Evolutionary conservation across 2,329 filamentous ascomycete genomes (phyloP).

Genomic region (Epichloe amarillans): DNA sequence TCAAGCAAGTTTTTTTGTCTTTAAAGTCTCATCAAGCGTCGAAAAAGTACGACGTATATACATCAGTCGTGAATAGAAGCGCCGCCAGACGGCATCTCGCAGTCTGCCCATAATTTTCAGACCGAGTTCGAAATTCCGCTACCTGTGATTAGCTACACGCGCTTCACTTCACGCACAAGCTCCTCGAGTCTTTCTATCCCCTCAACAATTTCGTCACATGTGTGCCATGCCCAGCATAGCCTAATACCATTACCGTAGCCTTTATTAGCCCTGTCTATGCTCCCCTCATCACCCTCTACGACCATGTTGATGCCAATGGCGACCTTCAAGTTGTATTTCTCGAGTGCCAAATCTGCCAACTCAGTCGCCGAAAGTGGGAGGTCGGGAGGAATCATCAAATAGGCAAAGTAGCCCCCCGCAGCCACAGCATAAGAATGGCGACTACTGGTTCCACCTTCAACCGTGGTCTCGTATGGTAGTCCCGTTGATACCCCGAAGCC

Average conservation of each 20-base stretch:
- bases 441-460: not conserved
- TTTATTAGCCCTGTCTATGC: conserved; percentile 15
- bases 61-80: too few species aligned
- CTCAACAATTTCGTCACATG: conserved; percentile 50
- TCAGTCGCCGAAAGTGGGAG: not conserved
- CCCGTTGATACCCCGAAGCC: conserved; percentile 8
- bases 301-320: conserved; percentile 59
- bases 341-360: conserved; percentile 26
- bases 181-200: conserved; percentile 49
- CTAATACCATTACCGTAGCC: conserved; percentile 48
- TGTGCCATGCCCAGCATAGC: conserved; percentile 62
- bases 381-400: not conserved
- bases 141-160: not conserved
- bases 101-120: not conserved
- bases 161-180: not conserved
- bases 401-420: conserved; percentile 2
- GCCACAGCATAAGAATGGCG: not conserved
- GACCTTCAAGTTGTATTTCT: conserved; percentile 53
- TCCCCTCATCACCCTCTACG: conserved; percentile 41
- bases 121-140: not conserved
- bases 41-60: too few species aligned
- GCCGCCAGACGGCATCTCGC: too few species aligned
- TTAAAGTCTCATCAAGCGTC: too few species aligned
- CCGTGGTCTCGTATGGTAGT: conserved; percentile 5
- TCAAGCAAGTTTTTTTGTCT: too few species aligned